phyloP scores from a whole-genome alignment of 73 alveolate species.

The Symbiodinium natans region DNA sequence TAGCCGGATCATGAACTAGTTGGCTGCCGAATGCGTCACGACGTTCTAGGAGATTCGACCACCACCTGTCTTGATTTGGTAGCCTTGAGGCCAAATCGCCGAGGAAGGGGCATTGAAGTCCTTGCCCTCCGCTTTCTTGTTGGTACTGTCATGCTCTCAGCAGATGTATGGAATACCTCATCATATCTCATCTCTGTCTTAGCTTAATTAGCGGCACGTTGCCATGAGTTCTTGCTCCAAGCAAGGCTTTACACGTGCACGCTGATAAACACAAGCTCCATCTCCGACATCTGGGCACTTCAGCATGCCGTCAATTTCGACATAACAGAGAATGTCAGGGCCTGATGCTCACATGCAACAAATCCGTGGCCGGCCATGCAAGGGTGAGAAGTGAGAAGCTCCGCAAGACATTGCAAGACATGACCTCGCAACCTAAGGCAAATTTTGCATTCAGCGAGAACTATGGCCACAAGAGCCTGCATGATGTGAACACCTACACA shows the following conservation, averaged over 20 bases:
- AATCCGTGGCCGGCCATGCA: too few species aligned
- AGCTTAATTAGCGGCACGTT: not conserved
- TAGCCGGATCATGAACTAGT: too few species aligned
- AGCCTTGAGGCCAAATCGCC: not conserved
- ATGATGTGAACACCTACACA: not conserved
- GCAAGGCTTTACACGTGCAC: not conserved
- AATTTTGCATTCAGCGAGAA: not conserved
- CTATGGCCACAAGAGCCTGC: slow-evolving; percentile 8
- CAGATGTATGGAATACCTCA: not conserved
- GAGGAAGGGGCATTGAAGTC: not conserved
- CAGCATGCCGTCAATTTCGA: not conserved
- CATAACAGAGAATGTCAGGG: not conserved
- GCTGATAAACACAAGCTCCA: not conserved
- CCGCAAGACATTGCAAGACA: too few species aligned
- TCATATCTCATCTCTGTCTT: not conserved
- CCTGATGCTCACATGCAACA: not conserved
- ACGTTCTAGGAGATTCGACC: too few species aligned
- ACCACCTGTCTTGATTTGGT: too few species aligned
- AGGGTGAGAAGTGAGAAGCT: too few species aligned
- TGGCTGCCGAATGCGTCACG: too few species aligned
- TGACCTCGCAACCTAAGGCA: not conserved
- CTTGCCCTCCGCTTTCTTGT: not conserved
- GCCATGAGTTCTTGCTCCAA: not conserved
- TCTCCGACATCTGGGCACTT: not conserved
- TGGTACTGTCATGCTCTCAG: not conserved